These are phyloP conservation scores for Fusarium temperatum DNA, from an alignment of 2,329 filamentous ascomycete species.

Conservation along the genomic window DNA sequence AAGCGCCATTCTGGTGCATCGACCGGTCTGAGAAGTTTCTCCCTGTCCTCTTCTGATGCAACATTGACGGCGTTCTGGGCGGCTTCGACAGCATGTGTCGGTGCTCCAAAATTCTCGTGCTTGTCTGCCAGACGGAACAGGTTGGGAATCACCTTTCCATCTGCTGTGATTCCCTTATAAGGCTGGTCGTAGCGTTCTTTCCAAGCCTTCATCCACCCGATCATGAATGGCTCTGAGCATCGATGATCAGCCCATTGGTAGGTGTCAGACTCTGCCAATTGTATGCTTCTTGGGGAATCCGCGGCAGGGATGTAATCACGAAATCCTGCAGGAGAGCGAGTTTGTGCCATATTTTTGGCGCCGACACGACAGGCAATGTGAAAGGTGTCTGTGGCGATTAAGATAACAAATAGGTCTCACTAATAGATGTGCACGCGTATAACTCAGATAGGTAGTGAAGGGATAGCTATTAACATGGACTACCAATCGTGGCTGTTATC, in stretches of 20 bases:
- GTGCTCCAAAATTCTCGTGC: slow-evolving; percentile 8
- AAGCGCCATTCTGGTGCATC: slow-evolving; percentile 76
- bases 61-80: slow-evolving; percentile 1
- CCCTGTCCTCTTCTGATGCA: slow-evolving; percentile 49
- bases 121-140: slow-evolving; percentile 8
- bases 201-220: slow-evolving; percentile 25
- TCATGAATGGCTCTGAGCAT: slow-evolving; percentile 29
- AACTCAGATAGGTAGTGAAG: neutral
- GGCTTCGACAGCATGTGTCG: neutral
- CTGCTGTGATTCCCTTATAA: slow-evolving; percentile 14
- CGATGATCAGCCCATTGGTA: slow-evolving; percentile 22
- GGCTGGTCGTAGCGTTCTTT: slow-evolving; percentile 8
- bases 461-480: neutral
- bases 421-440: neutral
- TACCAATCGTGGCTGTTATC: neutral
- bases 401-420: neutral
- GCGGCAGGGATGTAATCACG: slow-evolving; percentile 20
- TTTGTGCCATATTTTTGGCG: neutral
- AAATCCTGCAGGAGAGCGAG: neutral
- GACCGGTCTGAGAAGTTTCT: slow-evolving; percentile 64
- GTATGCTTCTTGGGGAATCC: slow-evolving; percentile 10
- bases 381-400: neutral
- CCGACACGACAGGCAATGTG: too few relatives aligned
- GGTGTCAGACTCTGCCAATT: slow-evolving; percentile 15
- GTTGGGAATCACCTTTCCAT: slow-evolving; percentile 5